Base-by-base conservation (phyloP, 768 basidiomycete genomes). In the Crucibulum laeve region DNA sequence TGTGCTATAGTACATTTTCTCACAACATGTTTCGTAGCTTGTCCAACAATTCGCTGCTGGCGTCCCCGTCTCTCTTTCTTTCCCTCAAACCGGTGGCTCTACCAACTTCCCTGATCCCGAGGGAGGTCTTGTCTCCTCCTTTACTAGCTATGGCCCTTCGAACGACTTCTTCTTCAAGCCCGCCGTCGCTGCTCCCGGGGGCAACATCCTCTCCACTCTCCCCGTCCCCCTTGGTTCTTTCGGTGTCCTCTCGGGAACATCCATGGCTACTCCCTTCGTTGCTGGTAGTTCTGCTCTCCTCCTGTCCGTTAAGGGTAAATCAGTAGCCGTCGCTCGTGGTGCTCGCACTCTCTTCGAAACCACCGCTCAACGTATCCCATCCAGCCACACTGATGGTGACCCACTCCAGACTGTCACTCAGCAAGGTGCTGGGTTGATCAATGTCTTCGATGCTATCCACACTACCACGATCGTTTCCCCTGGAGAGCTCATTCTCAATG, bases 161-260 rank as follows among this genome's bases (percentile, higher is more conserved):
- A 74, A 80, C 53, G 80, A 84, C 52, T 65, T 80, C 48, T 71
- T 62, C 62, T 74, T 76, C 67, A 78, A 78, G 42, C 76, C 79
- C 7, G 65, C 76, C 8, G 55, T 80, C 40, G 63, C 76, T 22
- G 73, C 77, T 4, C 76, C 77, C 0, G 78, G 78, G 7, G 76
- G 75, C 1, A 70, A 72, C 53, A 75, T 77, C 38, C 51, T 76
- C 19, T 74, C 72, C 0, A 74, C 75, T 1, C 55, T 66, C 23
- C 75, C 74, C 3, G 53, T 68, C 21, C 58, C 67, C 5, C 52
- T 67, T 5, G 74, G 71, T 7, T 55, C 53, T 19, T 76, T 59
- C 45, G 70, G 54, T 2, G 59, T 73, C 15, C 45, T 57, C 19
- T 74, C 71, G 3, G 74, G 73, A 18, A 74, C 72, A 1, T 70